A percentile compares a stretch with the other conserved stretches of the same genome.
These are phyloP conservation scores for Striga hermonthica DNA, from an alignment of 305 asterid species.

Conservation along the genomic window DNA sequence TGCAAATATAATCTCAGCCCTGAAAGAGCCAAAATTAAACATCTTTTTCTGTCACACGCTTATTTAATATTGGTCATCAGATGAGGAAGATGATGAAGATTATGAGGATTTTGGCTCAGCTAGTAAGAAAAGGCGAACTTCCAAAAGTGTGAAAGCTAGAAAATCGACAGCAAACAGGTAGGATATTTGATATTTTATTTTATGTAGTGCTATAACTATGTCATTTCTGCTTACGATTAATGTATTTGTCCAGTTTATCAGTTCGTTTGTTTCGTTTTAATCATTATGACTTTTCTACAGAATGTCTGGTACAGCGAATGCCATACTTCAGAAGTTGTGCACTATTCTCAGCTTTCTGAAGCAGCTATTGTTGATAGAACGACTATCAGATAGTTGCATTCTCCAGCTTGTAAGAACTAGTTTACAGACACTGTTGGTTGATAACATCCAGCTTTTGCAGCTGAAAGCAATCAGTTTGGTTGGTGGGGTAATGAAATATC, in stretches of 20 bases:
- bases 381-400: conserved; percentile 93
- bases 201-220: conserved; percentile 13
- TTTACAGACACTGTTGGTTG: conserved; percentile 86
- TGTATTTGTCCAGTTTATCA: conserved; percentile 6
- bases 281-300: conserved; percentile 41
- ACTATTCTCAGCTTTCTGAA: conserved; percentile 81
- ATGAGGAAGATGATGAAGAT: conserved; percentile 71
- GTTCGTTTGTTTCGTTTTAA: conserved; percentile 28
- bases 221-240: not conserved
- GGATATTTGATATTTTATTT: conserved; percentile 19
- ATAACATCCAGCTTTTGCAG: conserved; percentile 91
- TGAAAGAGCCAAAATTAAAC: conserved; percentile 26
- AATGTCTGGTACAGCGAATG: conserved; percentile 65
- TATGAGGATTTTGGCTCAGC: conserved; percentile 73
- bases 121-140: conserved; percentile 76
- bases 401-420: conserved; percentile 90
- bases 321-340: conserved; percentile 90
- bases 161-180: conserved; percentile 68
- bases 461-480: conserved; percentile 89
- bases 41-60: conserved; percentile 24
- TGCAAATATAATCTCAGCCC: conserved; percentile 22
- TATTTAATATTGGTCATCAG: conserved; percentile 42
- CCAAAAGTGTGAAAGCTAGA: conserved; percentile 56
- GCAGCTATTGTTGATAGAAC: conserved; percentile 82
- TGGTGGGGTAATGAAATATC: conserved; percentile 75